phyloP scores from a whole-genome alignment of 768 basidiomycete species.

The Tulasnella sp. region DNA sequence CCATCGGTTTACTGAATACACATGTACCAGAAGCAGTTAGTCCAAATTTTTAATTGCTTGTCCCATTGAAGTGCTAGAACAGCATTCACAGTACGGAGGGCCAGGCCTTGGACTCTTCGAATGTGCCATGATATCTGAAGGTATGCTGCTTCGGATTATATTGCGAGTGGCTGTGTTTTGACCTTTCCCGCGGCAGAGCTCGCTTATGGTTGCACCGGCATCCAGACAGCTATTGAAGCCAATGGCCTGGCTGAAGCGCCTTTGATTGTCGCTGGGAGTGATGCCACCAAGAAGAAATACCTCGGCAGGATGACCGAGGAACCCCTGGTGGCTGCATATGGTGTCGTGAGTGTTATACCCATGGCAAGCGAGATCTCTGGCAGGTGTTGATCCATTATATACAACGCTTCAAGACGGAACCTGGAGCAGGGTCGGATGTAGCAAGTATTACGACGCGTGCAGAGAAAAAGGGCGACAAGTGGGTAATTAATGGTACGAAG shows the following conservation, averaged over 20 bases:
- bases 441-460: conserved; percentile 31
- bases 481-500: conserved; percentile 27
- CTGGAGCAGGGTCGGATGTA: conserved; percentile 31
- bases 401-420: conserved; percentile 24
- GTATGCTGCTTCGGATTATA: conserved; percentile 7
- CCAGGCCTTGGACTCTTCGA: conserved; percentile 27
- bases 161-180: no score
- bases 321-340: conserved; percentile 30
- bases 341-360: conserved; percentile 19
- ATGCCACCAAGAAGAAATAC: conserved; percentile 30
- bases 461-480: conserved; percentile 26
- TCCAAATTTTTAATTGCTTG: not conserved
- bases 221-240: conserved; percentile 31
- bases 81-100: conserved; percentile 25
- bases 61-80: not conserved
- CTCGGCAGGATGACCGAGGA: conserved; percentile 31
- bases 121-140: conserved; percentile 28
- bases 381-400: no score
- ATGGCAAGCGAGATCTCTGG: no score
- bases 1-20: conserved; percentile 28
- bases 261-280: conserved; percentile 27
- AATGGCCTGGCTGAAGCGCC: conserved; percentile 30
- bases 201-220: conserved; percentile 28
- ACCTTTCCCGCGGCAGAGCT: conserved; percentile 13
- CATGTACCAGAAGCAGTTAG: conserved; percentile 30